Evolutionary conservation across 2,329 filamentous ascomycete species (phyloP).

Genomic region (Colletotrichum sp.): DNA sequence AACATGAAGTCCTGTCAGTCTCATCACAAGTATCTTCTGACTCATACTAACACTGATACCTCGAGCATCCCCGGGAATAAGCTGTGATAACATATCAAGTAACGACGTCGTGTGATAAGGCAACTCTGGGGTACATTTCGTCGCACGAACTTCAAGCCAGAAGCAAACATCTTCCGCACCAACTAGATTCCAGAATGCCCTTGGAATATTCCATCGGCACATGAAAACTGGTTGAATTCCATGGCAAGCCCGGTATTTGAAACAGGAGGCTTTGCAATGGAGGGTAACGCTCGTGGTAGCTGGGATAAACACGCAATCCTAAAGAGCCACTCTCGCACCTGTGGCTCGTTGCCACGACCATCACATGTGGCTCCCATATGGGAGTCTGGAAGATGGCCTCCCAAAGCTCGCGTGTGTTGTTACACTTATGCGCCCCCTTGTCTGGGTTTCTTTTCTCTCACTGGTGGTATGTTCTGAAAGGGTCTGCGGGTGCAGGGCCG

Average conservation of each 20-base stretch:
- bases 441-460: background rate
- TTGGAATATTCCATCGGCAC: background rate
- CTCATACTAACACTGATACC: background rate
- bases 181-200: background rate
- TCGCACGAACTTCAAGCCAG: background rate
- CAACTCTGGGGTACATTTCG: background rate
- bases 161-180: background rate
- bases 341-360: background rate
- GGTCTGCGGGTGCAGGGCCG: background rate
- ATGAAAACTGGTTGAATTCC: background rate
- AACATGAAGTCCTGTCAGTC: background rate
- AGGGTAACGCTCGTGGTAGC: background rate
- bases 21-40: background rate
- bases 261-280: background rate
- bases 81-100: background rate
- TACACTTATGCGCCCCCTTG: constrained; percentile 1
- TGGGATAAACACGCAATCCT: background rate
- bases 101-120: background rate
- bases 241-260: background rate
- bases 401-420: background rate
- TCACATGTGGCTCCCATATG: constrained; percentile 10
- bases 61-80: background rate
- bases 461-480: background rate
- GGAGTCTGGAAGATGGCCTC: background rate
- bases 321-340: background rate